phyloP scores from a whole-genome alignment of 2,329 filamentous ascomycete genomes.

The Didymella glomerata region DNA sequence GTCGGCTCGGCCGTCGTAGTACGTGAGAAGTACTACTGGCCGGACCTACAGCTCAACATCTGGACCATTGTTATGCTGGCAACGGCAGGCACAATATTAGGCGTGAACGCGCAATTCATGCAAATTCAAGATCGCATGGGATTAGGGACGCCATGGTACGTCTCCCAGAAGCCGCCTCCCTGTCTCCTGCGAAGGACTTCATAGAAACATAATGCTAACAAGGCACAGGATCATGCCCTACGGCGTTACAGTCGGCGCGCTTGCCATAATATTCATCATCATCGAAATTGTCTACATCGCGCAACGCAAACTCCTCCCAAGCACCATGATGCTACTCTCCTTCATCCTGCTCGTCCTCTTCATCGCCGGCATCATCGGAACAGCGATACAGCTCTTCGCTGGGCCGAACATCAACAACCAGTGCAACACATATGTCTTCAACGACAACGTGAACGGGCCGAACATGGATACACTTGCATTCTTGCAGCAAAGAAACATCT shows the following conservation, averaged over 20 bases:
- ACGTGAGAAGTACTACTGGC: conserved; percentile 68
- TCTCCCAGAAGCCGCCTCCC: conserved; percentile 1
- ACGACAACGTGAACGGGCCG: conserved; percentile 57
- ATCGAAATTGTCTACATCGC: conserved; percentile 65
- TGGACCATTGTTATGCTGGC: conserved; percentile 71
- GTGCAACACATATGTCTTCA: conserved; percentile 65
- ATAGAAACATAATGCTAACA: neutral
- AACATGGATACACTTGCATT: conserved; percentile 66
- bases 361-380: conserved; percentile 69
- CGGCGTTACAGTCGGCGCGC: conserved; percentile 65
- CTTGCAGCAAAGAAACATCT: conserved; percentile 69
- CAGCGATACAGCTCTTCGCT: conserved; percentile 68
- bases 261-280: conserved; percentile 67
- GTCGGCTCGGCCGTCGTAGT: conserved; percentile 54
- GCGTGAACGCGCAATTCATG: conserved; percentile 69
- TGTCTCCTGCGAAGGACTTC: neutral
- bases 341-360: conserved; percentile 70
- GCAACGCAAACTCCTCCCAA: conserved; percentile 65
- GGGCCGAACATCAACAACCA: conserved; percentile 65
- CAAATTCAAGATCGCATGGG: conserved; percentile 63
- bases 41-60: conserved; percentile 69
- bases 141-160: conserved; percentile 68
- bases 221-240: conserved; percentile 69
- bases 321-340: conserved; percentile 65
- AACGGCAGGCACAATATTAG: conserved; percentile 65